These are phyloP conservation scores for Ceratocystiopsis minuta DNA, from an alignment of 2,329 filamentous ascomycete species.

Conservation along the genomic window DNA sequence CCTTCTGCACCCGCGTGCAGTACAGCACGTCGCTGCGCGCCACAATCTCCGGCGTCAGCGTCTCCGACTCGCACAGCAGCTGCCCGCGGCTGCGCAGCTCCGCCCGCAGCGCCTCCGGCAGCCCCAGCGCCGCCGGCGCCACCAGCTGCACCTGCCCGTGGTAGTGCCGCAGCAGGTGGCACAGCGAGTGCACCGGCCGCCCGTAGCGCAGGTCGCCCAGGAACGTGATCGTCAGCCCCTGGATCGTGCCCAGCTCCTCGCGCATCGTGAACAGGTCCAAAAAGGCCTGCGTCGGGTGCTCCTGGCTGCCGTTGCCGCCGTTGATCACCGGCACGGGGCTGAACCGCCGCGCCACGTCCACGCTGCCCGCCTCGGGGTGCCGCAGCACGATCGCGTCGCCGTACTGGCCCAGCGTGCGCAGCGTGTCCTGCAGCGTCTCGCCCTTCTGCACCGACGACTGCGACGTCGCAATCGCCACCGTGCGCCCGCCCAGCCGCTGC, in stretches of 20 bases:
- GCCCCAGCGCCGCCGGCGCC: constrained; percentile 56
- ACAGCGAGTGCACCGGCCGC: constrained; percentile 83
- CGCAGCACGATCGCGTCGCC: constrained; percentile 90
- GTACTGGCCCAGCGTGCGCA: constrained; percentile 87
- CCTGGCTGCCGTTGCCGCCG: constrained; percentile 84
- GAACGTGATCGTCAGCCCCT: constrained; percentile 91
- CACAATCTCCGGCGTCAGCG: constrained; percentile 73
- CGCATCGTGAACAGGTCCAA: constrained; percentile 96
- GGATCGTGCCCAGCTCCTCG: constrained; percentile 89
- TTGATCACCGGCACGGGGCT: constrained; percentile 90
- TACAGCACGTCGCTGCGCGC: constrained; percentile 82
- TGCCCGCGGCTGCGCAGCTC: constrained; percentile 57
- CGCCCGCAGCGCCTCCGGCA: constrained; percentile 59
- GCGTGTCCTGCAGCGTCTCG: constrained; percentile 80
- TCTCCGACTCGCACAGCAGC: constrained; percentile 55
- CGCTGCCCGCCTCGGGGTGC: constrained; percentile 68
- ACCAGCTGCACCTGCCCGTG: constrained; percentile 88
- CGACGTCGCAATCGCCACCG: constrained; percentile 62
- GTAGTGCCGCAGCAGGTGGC: constrained; percentile 89
- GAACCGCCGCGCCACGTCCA: constrained; percentile 69
- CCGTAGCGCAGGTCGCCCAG: constrained; percentile 85
- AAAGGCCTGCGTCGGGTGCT: constrained; percentile 96
- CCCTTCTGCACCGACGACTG: constrained; percentile 88
- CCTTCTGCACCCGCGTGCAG: constrained; percentile 92
- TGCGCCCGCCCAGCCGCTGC: constrained; percentile 88